Conservation (phyloP, 2,329 filamentous ascomycete species). For the Orbilia quercus region DNA sequence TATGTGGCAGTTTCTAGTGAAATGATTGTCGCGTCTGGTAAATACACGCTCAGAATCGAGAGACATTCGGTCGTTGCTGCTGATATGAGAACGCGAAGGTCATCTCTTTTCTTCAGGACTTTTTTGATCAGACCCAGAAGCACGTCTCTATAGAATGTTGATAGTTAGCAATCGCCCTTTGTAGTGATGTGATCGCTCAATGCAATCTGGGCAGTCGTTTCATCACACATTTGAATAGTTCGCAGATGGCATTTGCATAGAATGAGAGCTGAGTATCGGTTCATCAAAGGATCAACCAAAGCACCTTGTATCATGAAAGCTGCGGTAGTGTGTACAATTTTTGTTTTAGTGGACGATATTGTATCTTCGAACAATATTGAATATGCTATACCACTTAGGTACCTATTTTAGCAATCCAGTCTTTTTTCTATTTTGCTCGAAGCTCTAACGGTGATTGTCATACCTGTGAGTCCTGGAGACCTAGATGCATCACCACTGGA, state of each 20-base stretch:
- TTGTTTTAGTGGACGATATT: conserved; percentile 79
- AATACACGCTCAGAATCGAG: conserved; percentile 13
- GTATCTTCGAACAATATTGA: conserved; percentile 79
- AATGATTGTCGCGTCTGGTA: conserved; percentile 64
- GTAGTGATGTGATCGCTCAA: not conserved
- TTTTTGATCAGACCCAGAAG: conserved; percentile 91
- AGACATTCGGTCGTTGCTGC: conserved; percentile 70
- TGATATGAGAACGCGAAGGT: conserved; percentile 88
- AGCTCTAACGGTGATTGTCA: not conserved
- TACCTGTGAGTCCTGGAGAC: not conserved
- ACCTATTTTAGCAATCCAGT: not conserved
- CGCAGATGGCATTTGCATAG: conserved; percentile 97
- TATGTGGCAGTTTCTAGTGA: conserved; percentile 88
- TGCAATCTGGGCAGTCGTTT: not conserved
- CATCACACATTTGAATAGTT: conserved; percentile 69
- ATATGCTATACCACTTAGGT: conserved; percentile 8
- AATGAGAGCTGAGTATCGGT: conserved; percentile 94
- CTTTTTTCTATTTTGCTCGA: not conserved
- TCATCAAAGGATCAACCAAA: conserved; percentile 88
- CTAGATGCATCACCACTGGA: not conserved
- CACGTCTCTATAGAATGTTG: conserved; percentile 79
- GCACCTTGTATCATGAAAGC: conserved; percentile 91
- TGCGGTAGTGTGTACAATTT: conserved; percentile 95
- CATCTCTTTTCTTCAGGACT: conserved; percentile 80
- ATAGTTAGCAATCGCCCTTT: not conserved